Base-by-base conservation (phyloP, 2,329 filamentous ascomycete genomes). In the Claviceps capensis region DNA sequence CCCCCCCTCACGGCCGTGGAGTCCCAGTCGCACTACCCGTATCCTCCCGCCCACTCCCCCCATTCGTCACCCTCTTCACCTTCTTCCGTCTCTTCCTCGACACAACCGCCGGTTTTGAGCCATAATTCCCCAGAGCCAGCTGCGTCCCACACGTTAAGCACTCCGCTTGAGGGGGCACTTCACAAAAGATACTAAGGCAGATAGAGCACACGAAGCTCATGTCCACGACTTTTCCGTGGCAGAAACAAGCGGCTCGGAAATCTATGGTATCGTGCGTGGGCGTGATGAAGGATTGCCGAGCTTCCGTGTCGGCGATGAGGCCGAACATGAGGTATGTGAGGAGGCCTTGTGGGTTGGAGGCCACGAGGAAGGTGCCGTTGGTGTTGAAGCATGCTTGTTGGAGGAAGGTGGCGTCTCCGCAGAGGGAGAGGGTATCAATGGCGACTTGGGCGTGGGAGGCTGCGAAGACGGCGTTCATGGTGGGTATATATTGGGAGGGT, bases 381-480 rank as follows among this genome's bases (percentile, higher is more conserved):
- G 78, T 81, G 61, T 81, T 80, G 67, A 77, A 81, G 64, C 73
- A 74, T 14, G 93, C 93, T 69, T 98, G 93, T 64, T 98, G 91
- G 48, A 98, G 74, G 66, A 98, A 94, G 11, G 95, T 90, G 0
- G 91, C 88, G 59, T 88, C 81, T 22, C 88, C 88, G 43, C 85
- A 82, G 13, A 98, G 75, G 58, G 94, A 86, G 55, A 95, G 78
- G 37, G 95, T 91, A 66, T 98, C 93, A 61, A 98, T 89, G 23
- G 90, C 87, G 57, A 98, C 88, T 60, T 81, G 81, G 52, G 89
- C 78, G 57, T 91, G 83, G 62, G 95, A 87, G 54, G 91, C 93
- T 2, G 93, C 93, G 68, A 98, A 98, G 55, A 97, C 95, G 61
- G 85, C 81, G 70, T 98, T 98, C 93, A 98, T 98, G 59, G 95